These are phyloP conservation scores for Aspergillus alliaceus DNA, from an alignment of 2,329 filamentous ascomycete species.

Conservation along the genomic window DNA sequence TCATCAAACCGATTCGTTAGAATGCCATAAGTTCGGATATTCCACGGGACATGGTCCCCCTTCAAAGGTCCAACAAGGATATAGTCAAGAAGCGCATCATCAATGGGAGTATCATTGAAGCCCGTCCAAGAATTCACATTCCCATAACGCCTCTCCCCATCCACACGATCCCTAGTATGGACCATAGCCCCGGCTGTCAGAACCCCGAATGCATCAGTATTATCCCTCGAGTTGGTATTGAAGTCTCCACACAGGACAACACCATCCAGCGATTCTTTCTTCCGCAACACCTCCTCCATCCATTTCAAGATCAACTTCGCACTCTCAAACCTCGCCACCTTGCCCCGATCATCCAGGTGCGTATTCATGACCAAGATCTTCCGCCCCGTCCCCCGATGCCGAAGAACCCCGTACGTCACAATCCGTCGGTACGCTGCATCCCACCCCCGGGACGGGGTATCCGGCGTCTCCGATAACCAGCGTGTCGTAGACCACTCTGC, in stretches of 20 bases:
- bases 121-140: slow-evolving; percentile 1
- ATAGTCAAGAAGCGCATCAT: not conserved
- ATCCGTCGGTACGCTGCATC: not conserved
- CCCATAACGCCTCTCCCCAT: not conserved
- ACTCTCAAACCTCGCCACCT: not conserved
- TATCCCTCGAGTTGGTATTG: not conserved
- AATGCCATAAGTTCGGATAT: not conserved
- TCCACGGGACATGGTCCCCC: not conserved
- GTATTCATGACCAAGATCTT: not conserved
- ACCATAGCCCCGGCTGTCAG: not conserved
- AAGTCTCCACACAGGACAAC: not conserved
- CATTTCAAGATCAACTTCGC: not conserved
- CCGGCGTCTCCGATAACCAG: not conserved
- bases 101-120: not conserved
- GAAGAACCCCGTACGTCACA: not conserved
- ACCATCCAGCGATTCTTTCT: not conserved
- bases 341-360: not conserved
- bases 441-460: not conserved
- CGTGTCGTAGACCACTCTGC: not conserved
- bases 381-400: not conserved
- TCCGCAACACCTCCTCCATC: not conserved
- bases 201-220: not conserved
- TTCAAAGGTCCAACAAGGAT: not conserved
- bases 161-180: not conserved
- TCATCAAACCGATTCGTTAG: not conserved